A percentile compares a stretch with the other conserved stretches of the same genome.
Conservation (phyloP, 208 protist species). For the Acanthamoeba royreba region DNA sequence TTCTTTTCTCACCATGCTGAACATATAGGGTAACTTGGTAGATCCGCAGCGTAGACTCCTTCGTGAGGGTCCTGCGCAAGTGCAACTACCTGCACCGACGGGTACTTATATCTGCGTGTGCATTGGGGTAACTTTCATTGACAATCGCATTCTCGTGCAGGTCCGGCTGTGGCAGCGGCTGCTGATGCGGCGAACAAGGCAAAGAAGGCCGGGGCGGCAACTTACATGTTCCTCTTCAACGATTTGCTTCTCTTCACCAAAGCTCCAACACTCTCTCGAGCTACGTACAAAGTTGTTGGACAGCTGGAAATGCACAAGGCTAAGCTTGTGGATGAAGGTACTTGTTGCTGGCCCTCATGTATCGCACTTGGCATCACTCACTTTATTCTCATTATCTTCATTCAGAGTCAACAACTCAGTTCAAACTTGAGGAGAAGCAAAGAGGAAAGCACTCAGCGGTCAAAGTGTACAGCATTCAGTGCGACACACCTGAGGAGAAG, state of each 20-base stretch:
- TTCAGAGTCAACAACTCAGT: neutral
- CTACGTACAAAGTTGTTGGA: slow-evolving; percentile 26
- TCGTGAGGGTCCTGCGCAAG: neutral
- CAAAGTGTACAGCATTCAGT: neutral
- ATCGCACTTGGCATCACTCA: no score
- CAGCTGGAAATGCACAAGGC: slow-evolving; percentile 37
- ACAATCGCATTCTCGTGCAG: no score
- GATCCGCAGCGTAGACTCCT: slow-evolving; percentile 14
- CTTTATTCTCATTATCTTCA: no score
- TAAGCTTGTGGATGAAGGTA: neutral
- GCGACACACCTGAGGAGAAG: neutral
- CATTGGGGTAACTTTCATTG: neutral
- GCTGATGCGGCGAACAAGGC: neutral
- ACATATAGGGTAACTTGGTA: slow-evolving; percentile 49
- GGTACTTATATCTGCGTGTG: neutral
- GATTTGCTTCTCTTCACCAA: slow-evolving; percentile 29
- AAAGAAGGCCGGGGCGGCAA: no score
- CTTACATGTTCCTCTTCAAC: slow-evolving; percentile 45
- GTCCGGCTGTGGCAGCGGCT: neutral
- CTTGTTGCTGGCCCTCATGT: neutral
- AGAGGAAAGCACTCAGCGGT: slow-evolving; percentile 5
- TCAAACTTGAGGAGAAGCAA: slow-evolving; percentile 15
- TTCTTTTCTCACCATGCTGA: no score
- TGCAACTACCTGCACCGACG: neutral
- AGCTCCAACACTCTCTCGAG: neutral